Conservation (phyloP, 2,329 filamentous ascomycete genomes). For the Alternaria postmessia region DNA sequence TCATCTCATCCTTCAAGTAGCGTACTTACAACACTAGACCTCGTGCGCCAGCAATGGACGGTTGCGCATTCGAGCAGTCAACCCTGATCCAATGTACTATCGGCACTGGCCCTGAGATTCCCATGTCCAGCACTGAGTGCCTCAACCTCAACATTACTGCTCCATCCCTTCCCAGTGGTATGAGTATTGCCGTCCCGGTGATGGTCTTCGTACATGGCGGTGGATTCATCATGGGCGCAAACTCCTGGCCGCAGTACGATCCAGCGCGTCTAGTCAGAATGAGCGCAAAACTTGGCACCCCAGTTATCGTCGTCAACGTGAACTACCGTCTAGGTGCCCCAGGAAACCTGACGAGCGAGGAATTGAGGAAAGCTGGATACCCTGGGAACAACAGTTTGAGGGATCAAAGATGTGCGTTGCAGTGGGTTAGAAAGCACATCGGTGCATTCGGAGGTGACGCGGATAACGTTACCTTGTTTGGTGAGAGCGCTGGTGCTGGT, state of each 20-base stretch:
- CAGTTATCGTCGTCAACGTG: conserved; percentile 50
- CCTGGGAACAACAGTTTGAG: conserved; percentile 35
- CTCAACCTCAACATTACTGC: conserved; percentile 61
- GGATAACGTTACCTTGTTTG: conserved; percentile 48
- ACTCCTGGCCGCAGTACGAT: conserved; percentile 62
- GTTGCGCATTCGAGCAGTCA: conserved; percentile 27
- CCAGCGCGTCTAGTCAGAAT: conserved; percentile 54
- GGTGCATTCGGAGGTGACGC: conserved; percentile 46
- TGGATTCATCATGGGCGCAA: conserved; percentile 56
- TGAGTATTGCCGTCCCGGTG: conserved; percentile 54
- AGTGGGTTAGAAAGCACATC: conserved; percentile 47
- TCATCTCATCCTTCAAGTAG: not conserved
- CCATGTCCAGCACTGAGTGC: conserved; percentile 57
- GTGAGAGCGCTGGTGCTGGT: conserved; percentile 58
- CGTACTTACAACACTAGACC: conserved; percentile 17
- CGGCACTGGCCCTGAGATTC: conserved; percentile 18
- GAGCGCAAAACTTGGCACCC: conserved; percentile 52
- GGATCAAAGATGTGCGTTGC: conserved; percentile 45
- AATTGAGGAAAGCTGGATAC: conserved; percentile 53
- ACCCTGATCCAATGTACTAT: conserved; percentile 33
- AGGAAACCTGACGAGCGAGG: conserved; percentile 54
- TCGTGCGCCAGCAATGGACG: conserved; percentile 25
- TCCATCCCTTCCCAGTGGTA: conserved; percentile 35
- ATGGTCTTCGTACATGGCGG: conserved; percentile 63
- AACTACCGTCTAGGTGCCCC: conserved; percentile 38